Evolutionary conservation across 169 alveolate species (phyloP).

Genomic region (Neospora caninum): DNA sequence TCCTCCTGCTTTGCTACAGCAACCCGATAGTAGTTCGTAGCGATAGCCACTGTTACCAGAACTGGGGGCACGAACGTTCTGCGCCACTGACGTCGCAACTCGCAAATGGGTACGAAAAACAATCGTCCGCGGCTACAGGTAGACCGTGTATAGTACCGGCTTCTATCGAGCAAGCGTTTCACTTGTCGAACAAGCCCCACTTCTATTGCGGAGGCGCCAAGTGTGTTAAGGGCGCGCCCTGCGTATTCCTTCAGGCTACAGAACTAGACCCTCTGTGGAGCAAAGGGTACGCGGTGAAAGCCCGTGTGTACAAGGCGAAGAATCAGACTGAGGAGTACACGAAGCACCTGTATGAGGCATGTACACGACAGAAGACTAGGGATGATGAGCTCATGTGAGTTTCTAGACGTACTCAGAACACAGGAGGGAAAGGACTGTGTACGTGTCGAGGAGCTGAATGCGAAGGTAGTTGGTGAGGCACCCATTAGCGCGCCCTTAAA

Average conservation of each 20-base stretch:
- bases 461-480: too few relatives aligned
- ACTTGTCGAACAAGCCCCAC: background rate
- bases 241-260: background rate
- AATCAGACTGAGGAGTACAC: background rate
- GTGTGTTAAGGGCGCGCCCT: too few relatives aligned
- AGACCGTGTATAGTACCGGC: background rate
- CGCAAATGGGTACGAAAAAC: too few relatives aligned
- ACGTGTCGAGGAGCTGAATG: too few relatives aligned
- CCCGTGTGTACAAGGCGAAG: slow-evolving; percentile 10
- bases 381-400: background rate
- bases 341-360: background rate
- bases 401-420: background rate
- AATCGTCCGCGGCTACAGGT: too few relatives aligned
- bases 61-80: too few relatives aligned
- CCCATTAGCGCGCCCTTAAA: too few relatives aligned
- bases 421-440: background rate
- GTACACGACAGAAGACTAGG: background rate
- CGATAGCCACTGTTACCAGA: too few relatives aligned
- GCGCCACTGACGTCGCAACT: too few relatives aligned
- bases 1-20: too few relatives aligned
- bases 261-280: slow-evolving; percentile 20
- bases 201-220: background rate
- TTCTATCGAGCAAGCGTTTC: background rate
- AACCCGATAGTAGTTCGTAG: too few relatives aligned
- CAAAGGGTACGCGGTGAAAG: slow-evolving; percentile 2